phyloP scores from a whole-genome alignment of 1,139 yeast species.

The Candida anutae region DNA sequence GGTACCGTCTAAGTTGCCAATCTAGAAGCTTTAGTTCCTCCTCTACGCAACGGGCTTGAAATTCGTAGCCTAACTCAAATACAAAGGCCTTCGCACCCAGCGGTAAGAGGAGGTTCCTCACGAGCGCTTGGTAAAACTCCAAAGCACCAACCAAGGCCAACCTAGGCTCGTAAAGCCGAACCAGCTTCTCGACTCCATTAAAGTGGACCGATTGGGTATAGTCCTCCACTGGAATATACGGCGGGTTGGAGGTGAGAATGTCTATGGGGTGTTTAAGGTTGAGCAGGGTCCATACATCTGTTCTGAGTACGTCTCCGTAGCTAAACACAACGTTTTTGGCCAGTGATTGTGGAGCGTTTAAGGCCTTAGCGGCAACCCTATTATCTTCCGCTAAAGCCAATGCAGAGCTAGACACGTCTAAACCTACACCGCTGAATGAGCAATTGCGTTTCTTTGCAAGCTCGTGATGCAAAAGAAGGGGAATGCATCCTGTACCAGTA shows the following conservation, averaged over 20 bases:
- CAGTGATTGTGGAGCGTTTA: too few species aligned
- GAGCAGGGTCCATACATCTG: too few species aligned
- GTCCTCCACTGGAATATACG: constrained; percentile 58
- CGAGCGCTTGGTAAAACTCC: constrained; percentile 59
- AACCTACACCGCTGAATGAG: constrained; percentile 29
- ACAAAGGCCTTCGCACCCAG: constrained; percentile 32
- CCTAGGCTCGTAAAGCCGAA: constrained; percentile 62
- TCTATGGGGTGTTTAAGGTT: too few species aligned
- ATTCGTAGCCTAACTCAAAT: constrained; percentile 33
- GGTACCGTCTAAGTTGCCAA: constrained; percentile 22
- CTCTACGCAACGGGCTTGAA: constrained; percentile 23
- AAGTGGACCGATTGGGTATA: constrained; percentile 23
- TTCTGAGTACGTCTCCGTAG: too few species aligned
- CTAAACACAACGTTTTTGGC: too few species aligned
- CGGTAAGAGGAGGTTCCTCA: constrained; percentile 32
- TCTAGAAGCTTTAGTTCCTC: constrained; percentile 6
- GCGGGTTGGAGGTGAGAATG: constrained; percentile 77
- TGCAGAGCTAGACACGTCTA: constrained; percentile 50
- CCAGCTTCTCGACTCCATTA: constrained; percentile 49
- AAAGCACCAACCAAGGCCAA: constrained; percentile 70
- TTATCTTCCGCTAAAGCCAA: constrained; percentile 47
- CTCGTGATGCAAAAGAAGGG: constrained; percentile 40
- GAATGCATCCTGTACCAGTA: constrained; percentile 88
- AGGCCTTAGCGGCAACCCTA: too few species aligned
- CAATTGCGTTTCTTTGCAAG: constrained; percentile 13